These are phyloP conservation scores for Fusarium robinianum DNA, from an alignment of 2,329 filamentous ascomycete species.

Conservation along the genomic window DNA sequence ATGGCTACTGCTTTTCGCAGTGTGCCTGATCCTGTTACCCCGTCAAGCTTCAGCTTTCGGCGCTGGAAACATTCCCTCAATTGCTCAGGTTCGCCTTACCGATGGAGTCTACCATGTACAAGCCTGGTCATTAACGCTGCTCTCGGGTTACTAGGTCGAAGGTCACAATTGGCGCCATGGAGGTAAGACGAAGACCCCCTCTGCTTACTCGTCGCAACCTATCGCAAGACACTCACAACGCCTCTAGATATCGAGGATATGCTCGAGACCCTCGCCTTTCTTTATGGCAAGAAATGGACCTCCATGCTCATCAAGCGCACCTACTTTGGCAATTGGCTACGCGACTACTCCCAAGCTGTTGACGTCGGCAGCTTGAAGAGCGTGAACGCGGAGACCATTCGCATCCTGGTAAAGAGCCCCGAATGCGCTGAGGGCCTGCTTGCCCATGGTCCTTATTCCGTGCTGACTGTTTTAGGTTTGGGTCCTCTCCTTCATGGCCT, in stretches of 20 bases:
- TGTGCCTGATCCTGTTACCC: slow-evolving; percentile 60
- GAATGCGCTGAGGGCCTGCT: not conserved
- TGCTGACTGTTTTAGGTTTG: slow-evolving; percentile 56
- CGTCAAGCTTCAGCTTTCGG: slow-evolving; percentile 65
- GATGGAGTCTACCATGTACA: not conserved
- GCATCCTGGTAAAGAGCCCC: slow-evolving; percentile 60
- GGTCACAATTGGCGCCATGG: slow-evolving; percentile 73
- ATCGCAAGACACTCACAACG: slow-evolving; percentile 17
- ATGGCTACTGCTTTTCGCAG: slow-evolving; percentile 55
- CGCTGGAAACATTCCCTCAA: slow-evolving; percentile 73
- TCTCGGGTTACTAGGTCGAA: slow-evolving; percentile 57
- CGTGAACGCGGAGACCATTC: slow-evolving; percentile 76
- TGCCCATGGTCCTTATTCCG: not conserved
- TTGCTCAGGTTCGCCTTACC: slow-evolving; percentile 48
- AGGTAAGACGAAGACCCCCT: slow-evolving; percentile 48
- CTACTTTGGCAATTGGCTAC: slow-evolving; percentile 87
- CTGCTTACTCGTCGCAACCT: not conserved
- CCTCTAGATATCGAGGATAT: slow-evolving; percentile 75
- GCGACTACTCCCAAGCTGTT: slow-evolving; percentile 83
- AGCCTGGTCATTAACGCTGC: slow-evolving; percentile 17
- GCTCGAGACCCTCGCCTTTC: slow-evolving; percentile 75
- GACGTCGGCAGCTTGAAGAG: slow-evolving; percentile 80
- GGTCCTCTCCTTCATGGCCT: slow-evolving; percentile 80
- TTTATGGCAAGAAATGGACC: slow-evolving; percentile 84
- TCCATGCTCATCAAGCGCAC: slow-evolving; percentile 76